Evolutionary conservation across 202 grass and related monocot genomes (phyloP).

Genomic region (Zoysia matrella): DNA sequence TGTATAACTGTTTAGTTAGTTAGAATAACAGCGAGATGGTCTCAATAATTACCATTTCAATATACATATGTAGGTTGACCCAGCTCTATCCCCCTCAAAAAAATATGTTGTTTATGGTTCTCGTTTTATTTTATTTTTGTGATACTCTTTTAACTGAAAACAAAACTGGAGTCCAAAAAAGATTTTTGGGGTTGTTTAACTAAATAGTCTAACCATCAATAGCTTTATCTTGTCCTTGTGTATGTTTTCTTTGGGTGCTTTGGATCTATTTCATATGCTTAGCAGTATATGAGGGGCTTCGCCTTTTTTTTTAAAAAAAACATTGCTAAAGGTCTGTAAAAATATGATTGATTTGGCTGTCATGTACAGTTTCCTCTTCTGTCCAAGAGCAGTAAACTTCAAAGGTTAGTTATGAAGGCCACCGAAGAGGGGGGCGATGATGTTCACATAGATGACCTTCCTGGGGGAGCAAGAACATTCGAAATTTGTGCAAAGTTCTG

Average conservation of each 20-base stretch:
- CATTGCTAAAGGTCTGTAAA: constrained; percentile 21
- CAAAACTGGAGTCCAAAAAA: not conserved
- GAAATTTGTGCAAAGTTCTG: not conserved
- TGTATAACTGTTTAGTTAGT: not conserved
- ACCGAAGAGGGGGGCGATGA: constrained; percentile 67
- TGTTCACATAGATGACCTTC: constrained; percentile 64
- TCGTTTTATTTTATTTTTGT: too few species aligned
- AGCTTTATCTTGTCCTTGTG: not conserved
- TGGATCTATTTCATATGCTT: constrained; percentile 27
- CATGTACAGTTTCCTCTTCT: constrained; percentile 85
- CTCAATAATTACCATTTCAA: too few species aligned
- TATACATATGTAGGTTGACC: too few species aligned
- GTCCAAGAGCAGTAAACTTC: constrained; percentile 87
- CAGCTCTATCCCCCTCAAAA: too few species aligned
- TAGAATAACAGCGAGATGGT: too few species aligned
- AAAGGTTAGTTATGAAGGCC: constrained; percentile 69
- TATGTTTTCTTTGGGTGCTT: not conserved
- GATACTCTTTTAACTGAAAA: constrained; percentile 4
- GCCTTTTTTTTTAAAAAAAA: constrained; percentile 8
- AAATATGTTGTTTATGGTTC: too few species aligned
- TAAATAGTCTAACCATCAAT: constrained; percentile 4
- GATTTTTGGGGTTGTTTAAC: not conserved
- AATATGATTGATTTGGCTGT: constrained; percentile 28
- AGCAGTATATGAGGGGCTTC: constrained; percentile 25
- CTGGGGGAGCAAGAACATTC: constrained; percentile 68